Evolutionary conservation across 208 protist species (phyloP), one percentile per base, ranked within the genome.

Genomic region (Polymyxa betae): DNA sequence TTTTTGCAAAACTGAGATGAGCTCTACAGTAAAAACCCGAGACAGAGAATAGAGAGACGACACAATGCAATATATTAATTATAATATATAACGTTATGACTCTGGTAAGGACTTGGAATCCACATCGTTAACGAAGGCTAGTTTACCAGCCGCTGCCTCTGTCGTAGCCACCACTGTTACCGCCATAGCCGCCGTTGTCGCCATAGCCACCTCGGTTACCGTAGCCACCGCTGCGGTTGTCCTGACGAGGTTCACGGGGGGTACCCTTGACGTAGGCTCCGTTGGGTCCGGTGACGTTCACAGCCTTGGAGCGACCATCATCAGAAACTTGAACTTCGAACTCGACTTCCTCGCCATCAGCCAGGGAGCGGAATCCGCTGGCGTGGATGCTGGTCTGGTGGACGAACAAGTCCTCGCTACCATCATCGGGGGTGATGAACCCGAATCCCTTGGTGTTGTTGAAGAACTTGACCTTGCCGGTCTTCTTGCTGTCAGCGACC

Each of bases 401-500:
- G 68, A 90, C 89, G 60, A 90, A 90, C 5, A 90, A 24, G n/a
- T 90, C 89, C 5, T 64, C 54, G 49, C 24, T 88, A 40, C 89
- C 89, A 40, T 90, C 89, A 40, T 90, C 89, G 29, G 89, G 89
- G 0, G 89, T 90, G 41, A 90, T 90, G 49, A 90, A 90, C 24
- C 89, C 89, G 68, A 90, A 90, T 38, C 89, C 89, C 89, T 90
- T 90, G 40, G 40, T 90, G 52, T 64, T 82, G 60, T 90, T 77
- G 60, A 90, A 90, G 54, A 64, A 90, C 68, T 90, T 90, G 52
- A 49, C 38, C 60, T 10, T 90, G 5, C 89, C 89, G 32, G 32
- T 89, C 89, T 40, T 5, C 72, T 82, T 82, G 12, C 10, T 5
- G n/a, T 35, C 5, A 5, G 16, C 72, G 16, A n/a, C 16, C 72